These are phyloP conservation scores for Petunia secreta DNA, from an alignment of 257 asterid species.

Conservation along the genomic window DNA sequence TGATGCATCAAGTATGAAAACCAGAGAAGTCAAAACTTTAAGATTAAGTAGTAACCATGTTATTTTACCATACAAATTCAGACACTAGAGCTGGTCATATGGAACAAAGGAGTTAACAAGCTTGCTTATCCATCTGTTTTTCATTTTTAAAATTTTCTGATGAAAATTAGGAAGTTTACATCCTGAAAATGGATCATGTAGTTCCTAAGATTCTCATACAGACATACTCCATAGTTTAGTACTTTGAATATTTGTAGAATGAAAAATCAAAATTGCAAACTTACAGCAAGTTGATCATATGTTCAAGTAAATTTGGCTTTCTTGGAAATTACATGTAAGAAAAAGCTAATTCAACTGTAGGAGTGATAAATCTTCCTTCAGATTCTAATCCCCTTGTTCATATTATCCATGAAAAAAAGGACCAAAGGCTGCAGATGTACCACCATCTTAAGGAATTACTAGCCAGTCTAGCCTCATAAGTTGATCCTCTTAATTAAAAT, in stretches of 20 bases:
- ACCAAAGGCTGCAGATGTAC: neutral
- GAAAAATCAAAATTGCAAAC: neutral
- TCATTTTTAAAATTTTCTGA: neutral
- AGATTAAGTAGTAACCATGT: neutral
- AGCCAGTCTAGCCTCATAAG: neutral
- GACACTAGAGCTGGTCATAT: neutral
- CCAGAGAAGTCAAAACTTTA: neutral
- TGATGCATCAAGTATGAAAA: slow-evolving; percentile 20
- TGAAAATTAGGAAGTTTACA: neutral
- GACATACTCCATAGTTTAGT: no score
- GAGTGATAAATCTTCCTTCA: neutral
- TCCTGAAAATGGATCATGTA: neutral
- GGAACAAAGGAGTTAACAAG: neutral
- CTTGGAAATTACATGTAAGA: neutral
- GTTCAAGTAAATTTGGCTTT: neutral
- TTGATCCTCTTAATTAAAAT: neutral
- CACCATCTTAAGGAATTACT: neutral
- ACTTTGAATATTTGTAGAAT: neutral
- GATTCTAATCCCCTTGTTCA: neutral
- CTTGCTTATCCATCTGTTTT: neutral
- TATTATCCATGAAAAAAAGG: neutral
- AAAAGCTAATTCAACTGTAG: neutral
- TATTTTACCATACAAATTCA: neutral
- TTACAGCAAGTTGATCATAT: neutral
- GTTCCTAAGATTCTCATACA: neutral